Evolutionary conservation across 2,329 filamentous ascomycete genomes (phyloP), one percentile per base, ranked within the genome.

Genomic region (Verticillium nonalfalfae): DNA sequence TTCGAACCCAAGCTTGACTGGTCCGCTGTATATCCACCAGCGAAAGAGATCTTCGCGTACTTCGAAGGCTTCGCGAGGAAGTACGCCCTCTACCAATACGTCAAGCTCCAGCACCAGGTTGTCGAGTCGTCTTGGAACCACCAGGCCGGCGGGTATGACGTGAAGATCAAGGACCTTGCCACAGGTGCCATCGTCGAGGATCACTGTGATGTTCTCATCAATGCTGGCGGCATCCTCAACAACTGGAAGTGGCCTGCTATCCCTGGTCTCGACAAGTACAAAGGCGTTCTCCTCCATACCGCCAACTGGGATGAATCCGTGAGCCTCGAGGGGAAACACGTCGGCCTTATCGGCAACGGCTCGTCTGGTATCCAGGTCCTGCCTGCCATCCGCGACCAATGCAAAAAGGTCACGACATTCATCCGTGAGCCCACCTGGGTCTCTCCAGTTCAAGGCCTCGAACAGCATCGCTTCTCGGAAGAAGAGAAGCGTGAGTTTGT

Each of bases 1-100:
- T 83, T 81, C 59, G 78, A 81, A 65, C 79, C 77, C 2, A 88
- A 87, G 67, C 79, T 79, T 9, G 76, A 79, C 55, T 89, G 86
- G 85, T 78, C 79, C n/a, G 72, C 73, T 3, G 72, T 77, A 0
- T 81, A 81, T 62, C 71, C 78, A 1, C 68, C 73, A 59, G 74
- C 75, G 1, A 69, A 68, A 45, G 77, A 81, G 65, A 80, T 81
- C 34, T 74, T 71, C 35, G 62, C 69, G 1, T 81, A 88, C 62
- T 76, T 87, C 33, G 72, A 76, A 56, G 66, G 67, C 9, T 72
- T 82, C 61, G 73, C 73, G 3, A 65, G 64, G 18, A 80, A 77
- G 61, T 75, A 78, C 64, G 67, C 66, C 3, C 67, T 79, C 10
- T 64, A 70, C 39, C 68, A 72, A 59, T 79, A 74, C 65, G 65